Evolutionary conservation across 2,329 filamentous ascomycete species (phyloP), one percentile per base, ranked within the genome.

Genomic region (Onygenales sp.): DNA sequence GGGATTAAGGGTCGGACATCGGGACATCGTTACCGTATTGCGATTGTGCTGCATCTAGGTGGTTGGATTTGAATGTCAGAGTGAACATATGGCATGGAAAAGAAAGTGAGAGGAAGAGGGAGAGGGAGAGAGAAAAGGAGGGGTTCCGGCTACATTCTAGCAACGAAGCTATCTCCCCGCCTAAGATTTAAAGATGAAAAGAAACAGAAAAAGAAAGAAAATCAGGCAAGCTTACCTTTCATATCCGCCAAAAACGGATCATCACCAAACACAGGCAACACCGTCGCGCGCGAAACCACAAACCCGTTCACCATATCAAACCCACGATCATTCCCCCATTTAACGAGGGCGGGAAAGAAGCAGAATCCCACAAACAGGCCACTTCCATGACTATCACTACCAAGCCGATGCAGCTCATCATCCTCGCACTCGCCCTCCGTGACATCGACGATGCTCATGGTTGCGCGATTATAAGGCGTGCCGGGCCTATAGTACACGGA

Each of bases 371-470:
- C 47, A 11, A 49, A 34, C n/a, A 49, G 47, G 27, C 40, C 40
- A 9, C 34, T 34, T 11, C 47, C 47, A 4, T 36, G 32, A 8
- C 47, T 49, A 14, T 49, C 47, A n/a, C 36, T 40, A 4, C 40
- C 47, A 2, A 49, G 47, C 13, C 36, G 34, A 6, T 32, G 34
- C 9, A 49, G 47, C 40, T 49, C 47, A 27, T 49, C 47, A 9
- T 49, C 47, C 21, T 49, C 47, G 27, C 47, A 49, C 47, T 49
- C 47, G 6, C 47, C 47, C 21, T 49, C 47, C 21, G 47, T 49
- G 21, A 49, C 36, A 49, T 49, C 47, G 17, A 49, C 47, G 17
- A 49, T 49, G 36, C 47, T 49, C 47, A 49, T 49, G 47, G 47
- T 49, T 27, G 47, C 17, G 13, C n/a, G 8, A 21, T 49, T 49